Percentiles rank a stretch among this genome's conserved stretches.
These are phyloP conservation scores for Mycena rosella DNA, from an alignment of 768 basidiomycete species.

Conservation along the genomic window DNA sequence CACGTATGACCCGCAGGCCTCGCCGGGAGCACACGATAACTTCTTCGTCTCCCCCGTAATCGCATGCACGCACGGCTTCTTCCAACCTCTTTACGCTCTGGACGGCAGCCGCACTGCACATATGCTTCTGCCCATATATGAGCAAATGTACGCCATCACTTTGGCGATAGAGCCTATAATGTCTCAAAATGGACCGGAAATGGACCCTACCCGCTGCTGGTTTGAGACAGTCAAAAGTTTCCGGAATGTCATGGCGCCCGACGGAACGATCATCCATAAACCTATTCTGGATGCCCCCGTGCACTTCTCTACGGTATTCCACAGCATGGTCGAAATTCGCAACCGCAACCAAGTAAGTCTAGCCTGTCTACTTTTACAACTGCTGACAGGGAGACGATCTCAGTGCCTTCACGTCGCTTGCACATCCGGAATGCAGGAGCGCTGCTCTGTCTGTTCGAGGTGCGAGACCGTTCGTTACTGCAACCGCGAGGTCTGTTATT, in stretches of 20 bases:
- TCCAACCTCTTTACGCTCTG: background rate
- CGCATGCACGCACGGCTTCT: background rate
- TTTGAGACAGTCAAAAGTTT: background rate
- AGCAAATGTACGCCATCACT: slow-evolving; percentile 5
- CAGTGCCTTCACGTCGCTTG: slow-evolving; percentile 7
- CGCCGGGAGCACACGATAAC: too few relatives aligned
- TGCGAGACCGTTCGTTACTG: slow-evolving; percentile 2
- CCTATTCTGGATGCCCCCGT: too few relatives aligned
- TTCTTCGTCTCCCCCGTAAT: background rate
- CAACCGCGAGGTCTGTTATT: background rate
- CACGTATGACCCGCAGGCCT: background rate
- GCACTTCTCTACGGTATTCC: background rate
- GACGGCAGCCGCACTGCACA: background rate
- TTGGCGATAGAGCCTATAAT: slow-evolving; percentile 4
- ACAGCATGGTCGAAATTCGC: slow-evolving; percentile 1
- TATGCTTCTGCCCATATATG: background rate
- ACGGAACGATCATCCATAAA: background rate
- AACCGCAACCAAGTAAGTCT: slow-evolving; percentile 3
- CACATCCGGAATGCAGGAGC: background rate
- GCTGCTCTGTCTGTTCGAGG: background rate
- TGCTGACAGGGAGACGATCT: background rate
- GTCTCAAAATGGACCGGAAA: too few relatives aligned
- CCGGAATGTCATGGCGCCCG: background rate
- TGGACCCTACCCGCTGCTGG: slow-evolving; percentile 2
- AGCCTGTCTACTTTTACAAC: too few relatives aligned